Evolutionary conservation across 2,329 filamentous ascomycete species (phyloP), one percentile per base, ranked within the genome.

Genomic region (Alternaria brassicae): DNA sequence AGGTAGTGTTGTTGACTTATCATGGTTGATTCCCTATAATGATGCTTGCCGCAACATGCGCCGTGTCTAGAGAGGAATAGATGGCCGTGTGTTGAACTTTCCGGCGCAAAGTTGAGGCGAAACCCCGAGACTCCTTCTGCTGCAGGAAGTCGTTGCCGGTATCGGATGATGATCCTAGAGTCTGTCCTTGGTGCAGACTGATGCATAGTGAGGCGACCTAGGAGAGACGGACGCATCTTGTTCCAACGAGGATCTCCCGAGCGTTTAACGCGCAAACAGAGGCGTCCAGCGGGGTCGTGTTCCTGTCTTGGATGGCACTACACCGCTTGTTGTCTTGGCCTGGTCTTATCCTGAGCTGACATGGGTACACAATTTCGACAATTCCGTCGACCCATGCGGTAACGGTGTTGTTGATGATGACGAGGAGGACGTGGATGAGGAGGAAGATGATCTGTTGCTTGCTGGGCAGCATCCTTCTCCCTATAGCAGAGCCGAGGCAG

Each of bases 191-290:
- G 4, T 34, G 17, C 17, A 36, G 21, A n/a, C 8, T 23, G 19
- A 32, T 48, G 44, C 28, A 48, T 48, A 48, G 44, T 48, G 44
- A 48, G 44, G 44, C 44, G 44, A 48, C 25, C 30, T 48, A 48
- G 30, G 28, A 36, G 19, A 48, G 19, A 21, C 4, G 7, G 44
- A 25, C 2, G 44, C 44, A 23, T 15, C 28, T 5, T 21, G 8
- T 25, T 48, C 13, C 44, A 25, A 25, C 44, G 4, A 48, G 25
- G 44, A 34, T 15, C 34, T 36, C 34, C 30, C 28, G 30, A 34
- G 44, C 44, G 44, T 48, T 36, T 48, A 48, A 21, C 28, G 44
- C 44, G 30, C 44, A 17, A 48, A 32, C 28, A 48, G 28, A 48
- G 13, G 13, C 19, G 8, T 3, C 19, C 12, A 12, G 44, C 19